Conservation (phyloP, 768 basidiomycete genomes). For the Termitomyces sp. region DNA sequence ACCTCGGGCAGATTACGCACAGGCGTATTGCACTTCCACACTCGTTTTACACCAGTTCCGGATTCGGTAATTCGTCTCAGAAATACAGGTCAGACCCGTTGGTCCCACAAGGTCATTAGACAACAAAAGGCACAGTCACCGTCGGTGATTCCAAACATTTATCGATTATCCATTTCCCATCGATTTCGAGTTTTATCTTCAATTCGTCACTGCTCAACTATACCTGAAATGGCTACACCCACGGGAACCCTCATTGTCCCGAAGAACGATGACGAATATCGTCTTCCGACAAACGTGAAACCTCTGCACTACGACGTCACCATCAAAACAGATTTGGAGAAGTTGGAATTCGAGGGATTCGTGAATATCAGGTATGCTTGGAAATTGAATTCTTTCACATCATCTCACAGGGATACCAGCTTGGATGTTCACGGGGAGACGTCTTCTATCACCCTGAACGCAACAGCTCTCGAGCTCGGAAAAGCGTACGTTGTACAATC, state of each 20-base stretch:
- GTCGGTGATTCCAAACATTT: conserved; percentile 7
- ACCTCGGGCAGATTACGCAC: not conserved
- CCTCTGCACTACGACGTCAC: conserved; percentile 77
- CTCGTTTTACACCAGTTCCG: not conserved
- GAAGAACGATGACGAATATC: conserved; percentile 37
- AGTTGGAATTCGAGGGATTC: conserved; percentile 70
- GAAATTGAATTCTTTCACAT: conserved; percentile 5
- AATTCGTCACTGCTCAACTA: conserved; percentile 13
- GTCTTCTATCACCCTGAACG: conserved; percentile 60
- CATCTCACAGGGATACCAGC: conserved; percentile 28
- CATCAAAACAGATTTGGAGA: conserved; percentile 77
- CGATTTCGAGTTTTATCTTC: conserved; percentile 7
- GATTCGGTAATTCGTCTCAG: conserved; percentile 4
- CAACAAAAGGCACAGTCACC: conserved; percentile 7
- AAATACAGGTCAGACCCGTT: conserved; percentile 5
- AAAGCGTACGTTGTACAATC: conserved; percentile 33
- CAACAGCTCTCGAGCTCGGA: conserved; percentile 52
- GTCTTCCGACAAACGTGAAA: conserved; percentile 62
- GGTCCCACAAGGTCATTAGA: conserved; percentile 13
- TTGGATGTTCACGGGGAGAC: conserved; percentile 62
- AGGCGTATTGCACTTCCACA: not conserved
- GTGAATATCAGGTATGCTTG: conserved; percentile 59
- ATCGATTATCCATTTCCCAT: conserved; percentile 14
- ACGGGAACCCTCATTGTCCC: conserved; percentile 13
- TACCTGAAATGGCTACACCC: conserved; percentile 24